A percentile compares a stretch with the other conserved stretches of the same genome.
These are phyloP conservation scores for Starmerella sp. DNA, from an alignment of 805 yeast species.

Conservation along the genomic window DNA sequence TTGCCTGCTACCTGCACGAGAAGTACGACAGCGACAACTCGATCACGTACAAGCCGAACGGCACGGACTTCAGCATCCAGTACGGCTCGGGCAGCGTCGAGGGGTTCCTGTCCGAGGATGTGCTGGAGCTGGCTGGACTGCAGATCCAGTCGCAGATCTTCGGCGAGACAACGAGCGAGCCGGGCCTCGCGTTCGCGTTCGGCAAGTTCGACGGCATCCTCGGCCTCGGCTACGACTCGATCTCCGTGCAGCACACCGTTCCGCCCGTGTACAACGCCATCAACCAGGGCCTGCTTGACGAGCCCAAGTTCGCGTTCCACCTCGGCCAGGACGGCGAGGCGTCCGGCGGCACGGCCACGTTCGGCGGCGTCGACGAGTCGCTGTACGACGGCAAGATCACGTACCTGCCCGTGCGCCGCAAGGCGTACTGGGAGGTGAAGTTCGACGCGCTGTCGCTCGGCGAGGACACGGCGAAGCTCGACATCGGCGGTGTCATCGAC, in stretches of 20 bases:
- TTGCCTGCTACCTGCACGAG: conserved; percentile 89
- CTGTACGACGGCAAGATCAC: conserved; percentile 74
- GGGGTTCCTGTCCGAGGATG: conserved; percentile 85
- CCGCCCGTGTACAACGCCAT: conserved; percentile 93
- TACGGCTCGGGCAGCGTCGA: conserved; percentile 91
- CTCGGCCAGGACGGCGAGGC: conserved; percentile 63
- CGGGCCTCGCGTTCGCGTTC: conserved; percentile 95
- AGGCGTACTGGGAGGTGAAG: conserved; percentile 98
- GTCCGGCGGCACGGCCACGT: conserved; percentile 85
- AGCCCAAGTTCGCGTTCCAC: conserved; percentile 78
- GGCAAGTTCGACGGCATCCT: conserved; percentile 97
- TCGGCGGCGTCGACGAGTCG: conserved; percentile 82
- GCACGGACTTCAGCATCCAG: conserved; percentile 70
- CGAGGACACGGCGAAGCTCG: conserved; percentile 75
- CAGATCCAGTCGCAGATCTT: conserved; percentile 80
- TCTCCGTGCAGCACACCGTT: conserved; percentile 76
- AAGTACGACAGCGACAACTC: conserved; percentile 80
- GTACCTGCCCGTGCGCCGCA: conserved; percentile 96
- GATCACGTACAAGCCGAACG: conserved; percentile 77
- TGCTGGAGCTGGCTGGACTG: conserved; percentile 70
- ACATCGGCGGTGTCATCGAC: conserved; percentile 94
- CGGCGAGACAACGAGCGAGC: conserved; percentile 95
- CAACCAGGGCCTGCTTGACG: conserved; percentile 66
- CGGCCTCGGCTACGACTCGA: conserved; percentile 87
- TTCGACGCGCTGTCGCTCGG: conserved; percentile 87